These are phyloP conservation scores for Novymonas esmeraldas DNA, from an alignment of 208 protist species.

Conservation along the genomic window DNA sequence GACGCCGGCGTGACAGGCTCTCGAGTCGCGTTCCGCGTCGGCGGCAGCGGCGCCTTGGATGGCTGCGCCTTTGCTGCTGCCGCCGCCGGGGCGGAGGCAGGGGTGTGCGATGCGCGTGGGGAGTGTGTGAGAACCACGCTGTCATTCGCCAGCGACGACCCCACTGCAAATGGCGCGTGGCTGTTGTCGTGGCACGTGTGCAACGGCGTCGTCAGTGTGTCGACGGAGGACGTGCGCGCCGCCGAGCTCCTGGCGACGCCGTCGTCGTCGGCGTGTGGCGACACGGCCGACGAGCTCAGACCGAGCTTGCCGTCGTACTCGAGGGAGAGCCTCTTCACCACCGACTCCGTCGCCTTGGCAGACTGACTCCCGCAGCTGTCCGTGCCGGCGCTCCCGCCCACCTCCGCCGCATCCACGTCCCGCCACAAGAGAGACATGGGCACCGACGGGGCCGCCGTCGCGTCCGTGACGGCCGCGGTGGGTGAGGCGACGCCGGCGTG, in stretches of 20 bases:
- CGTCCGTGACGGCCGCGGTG: constrained; percentile 1
- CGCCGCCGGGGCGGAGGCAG: neutral
- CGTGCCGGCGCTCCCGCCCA: neutral
- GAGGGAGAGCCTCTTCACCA: constrained; percentile 11
- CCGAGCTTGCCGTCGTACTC: constrained; percentile 7
- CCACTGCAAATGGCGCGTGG: neutral
- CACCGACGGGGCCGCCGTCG: neutral
- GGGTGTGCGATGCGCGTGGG: neutral
- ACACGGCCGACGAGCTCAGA: neutral
- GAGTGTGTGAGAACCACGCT: no score
- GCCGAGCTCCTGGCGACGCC: neutral
- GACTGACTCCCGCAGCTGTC: neutral
- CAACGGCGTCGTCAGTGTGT: neutral
- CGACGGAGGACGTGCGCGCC: neutral
- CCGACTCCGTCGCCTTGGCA: neutral
- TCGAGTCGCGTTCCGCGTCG: neutral
- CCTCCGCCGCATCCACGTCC: constrained; percentile 3
- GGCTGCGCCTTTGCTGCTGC: neutral
- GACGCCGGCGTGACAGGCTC: neutral
- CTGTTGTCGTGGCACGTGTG: neutral
- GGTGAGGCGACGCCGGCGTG: neutral
- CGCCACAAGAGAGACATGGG: neutral
- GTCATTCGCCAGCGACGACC: neutral
- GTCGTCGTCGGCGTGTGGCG: constrained; percentile 3
- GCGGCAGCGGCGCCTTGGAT: no score